Evolutionary conservation across 2,329 filamentous ascomycete genomes (phyloP).

Genomic region (Scortechinia acanthostroma): DNA sequence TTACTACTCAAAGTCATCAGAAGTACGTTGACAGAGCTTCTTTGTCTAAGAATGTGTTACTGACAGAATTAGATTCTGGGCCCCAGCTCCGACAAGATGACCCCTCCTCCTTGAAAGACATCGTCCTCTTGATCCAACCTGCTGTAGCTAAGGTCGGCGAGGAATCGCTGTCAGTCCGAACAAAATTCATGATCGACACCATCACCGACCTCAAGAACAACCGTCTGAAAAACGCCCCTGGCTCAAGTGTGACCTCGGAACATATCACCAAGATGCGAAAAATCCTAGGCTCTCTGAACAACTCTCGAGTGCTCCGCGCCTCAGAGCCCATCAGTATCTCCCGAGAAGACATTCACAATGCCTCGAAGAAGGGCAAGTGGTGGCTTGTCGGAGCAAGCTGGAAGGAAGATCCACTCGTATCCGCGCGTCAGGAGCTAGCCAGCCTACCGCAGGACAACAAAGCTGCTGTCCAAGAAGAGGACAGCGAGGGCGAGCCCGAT

Average conservation of each 20-base stretch:
- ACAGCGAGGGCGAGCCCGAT: slow-evolving; percentile 37
- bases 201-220: slow-evolving; percentile 73
- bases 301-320: slow-evolving; percentile 39
- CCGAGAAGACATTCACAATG: slow-evolving; percentile 57
- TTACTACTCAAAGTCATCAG: slow-evolving; percentile 60
- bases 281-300: slow-evolving; percentile 56
- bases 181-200: slow-evolving; percentile 72
- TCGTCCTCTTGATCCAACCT: slow-evolving; percentile 60
- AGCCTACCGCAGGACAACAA: neutral
- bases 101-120: slow-evolving; percentile 63
- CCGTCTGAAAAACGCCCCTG: slow-evolving; percentile 52
- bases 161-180: slow-evolving; percentile 56
- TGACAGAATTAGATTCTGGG: slow-evolving; percentile 32
- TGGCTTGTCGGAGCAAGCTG: slow-evolving; percentile 74
- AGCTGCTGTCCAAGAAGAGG: neutral
- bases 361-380: slow-evolving; percentile 69
- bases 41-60: neutral
- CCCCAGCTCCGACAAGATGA: slow-evolving; percentile 65
- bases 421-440: neutral
- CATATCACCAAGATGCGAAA: slow-evolving; percentile 68
- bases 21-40: slow-evolving; percentile 13
- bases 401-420: slow-evolving; percentile 21
- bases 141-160: slow-evolving; percentile 49
- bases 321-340: slow-evolving; percentile 62
- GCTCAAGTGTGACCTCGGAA: slow-evolving; percentile 51